A percentile compares a stretch with the other conserved stretches of the same genome.
Conservation (phyloP, 140 eudicot species). For the Flaveria floridana region DNA sequence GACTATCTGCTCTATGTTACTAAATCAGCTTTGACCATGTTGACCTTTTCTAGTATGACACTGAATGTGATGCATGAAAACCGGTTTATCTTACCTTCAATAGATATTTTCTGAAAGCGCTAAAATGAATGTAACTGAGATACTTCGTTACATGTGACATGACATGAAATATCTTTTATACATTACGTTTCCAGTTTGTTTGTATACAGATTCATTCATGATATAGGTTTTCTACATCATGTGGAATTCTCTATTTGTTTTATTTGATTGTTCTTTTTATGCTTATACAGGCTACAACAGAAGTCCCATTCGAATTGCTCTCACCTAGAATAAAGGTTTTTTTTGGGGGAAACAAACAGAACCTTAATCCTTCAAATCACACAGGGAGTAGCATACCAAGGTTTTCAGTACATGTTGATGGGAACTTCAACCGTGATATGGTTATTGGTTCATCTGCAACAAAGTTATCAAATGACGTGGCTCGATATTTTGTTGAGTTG, state of each 20-base stretch:
- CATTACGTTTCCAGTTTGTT: neutral
- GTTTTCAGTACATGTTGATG: constrained; percentile 53
- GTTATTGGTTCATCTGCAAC: constrained; percentile 53
- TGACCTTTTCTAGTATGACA: neutral
- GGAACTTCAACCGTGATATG: constrained; percentile 50
- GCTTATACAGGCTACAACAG: constrained; percentile 78
- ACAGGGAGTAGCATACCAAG: constrained; percentile 52
- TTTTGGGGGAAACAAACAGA: constrained; percentile 48
- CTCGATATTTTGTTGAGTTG: constrained; percentile 64
- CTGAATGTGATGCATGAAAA: constrained; percentile 2
- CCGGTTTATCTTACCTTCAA: neutral
- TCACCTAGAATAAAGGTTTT: constrained; percentile 65
- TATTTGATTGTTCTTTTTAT: constrained; percentile 14
- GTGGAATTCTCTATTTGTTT: neutral
- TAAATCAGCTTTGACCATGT: constrained; percentile 11
- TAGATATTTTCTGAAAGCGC: neutral
- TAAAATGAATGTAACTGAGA: neutral
- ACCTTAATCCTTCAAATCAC: constrained; percentile 39
- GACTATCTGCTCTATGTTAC: constrained; percentile 20
- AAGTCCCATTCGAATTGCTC: constrained; percentile 49
- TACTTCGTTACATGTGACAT: constrained; percentile 1
- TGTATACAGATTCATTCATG: constrained; percentile 10
- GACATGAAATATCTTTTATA: neutral
- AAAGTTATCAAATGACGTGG: constrained; percentile 63
- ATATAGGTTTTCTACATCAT: neutral